A percentile compares a stretch with the other conserved stretches of the same genome.
phyloP scores from a whole-genome alignment of 1,284 basidiomycete genomes.

The Malassezia vespertilionis region DNA sequence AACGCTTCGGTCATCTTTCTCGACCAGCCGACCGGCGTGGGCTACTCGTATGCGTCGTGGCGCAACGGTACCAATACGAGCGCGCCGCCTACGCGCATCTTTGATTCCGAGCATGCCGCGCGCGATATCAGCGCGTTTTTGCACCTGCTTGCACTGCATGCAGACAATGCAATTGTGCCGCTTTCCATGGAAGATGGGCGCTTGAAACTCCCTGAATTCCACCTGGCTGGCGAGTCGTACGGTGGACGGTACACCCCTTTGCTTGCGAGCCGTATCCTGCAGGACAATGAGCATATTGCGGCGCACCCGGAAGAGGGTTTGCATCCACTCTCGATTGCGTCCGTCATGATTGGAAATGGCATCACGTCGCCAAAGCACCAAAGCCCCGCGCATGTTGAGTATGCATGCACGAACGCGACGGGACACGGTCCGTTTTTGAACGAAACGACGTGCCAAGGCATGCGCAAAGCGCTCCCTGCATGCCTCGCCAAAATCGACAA shows the following conservation, averaged over 20 bases:
- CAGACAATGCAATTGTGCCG: constrained; percentile 11
- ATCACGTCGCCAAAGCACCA: constrained; percentile 40
- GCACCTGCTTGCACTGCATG: constrained; percentile 38
- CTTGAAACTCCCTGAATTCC: constrained; percentile 26
- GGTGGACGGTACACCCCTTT: constrained; percentile 41
- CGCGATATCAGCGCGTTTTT: constrained; percentile 41
- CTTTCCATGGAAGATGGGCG: not conserved
- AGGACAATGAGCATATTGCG: constrained; percentile 33
- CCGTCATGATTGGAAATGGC: constrained; percentile 45
- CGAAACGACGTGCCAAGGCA: constrained; percentile 25
- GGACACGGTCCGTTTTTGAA: constrained; percentile 30
- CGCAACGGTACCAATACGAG: constrained; percentile 27
- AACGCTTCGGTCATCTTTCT: constrained; percentile 43
- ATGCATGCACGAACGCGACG: constrained; percentile 35
- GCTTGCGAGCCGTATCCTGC: constrained; percentile 33
- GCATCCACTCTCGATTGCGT: constrained; percentile 29
- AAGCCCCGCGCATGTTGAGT: constrained; percentile 38
- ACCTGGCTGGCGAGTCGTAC: constrained; percentile 44
- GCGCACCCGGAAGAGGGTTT: constrained; percentile 32
- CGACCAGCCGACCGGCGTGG: constrained; percentile 44
- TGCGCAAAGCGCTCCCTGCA: constrained; percentile 25
- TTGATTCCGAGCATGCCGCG: constrained; percentile 28
- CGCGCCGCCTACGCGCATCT: constrained; percentile 33
- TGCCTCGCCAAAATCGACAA: constrained; percentile 35
- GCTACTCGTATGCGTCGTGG: constrained; percentile 44